Base-by-base conservation (phyloP, 805 yeast species). In the Suhomyces canberraensis region DNA sequence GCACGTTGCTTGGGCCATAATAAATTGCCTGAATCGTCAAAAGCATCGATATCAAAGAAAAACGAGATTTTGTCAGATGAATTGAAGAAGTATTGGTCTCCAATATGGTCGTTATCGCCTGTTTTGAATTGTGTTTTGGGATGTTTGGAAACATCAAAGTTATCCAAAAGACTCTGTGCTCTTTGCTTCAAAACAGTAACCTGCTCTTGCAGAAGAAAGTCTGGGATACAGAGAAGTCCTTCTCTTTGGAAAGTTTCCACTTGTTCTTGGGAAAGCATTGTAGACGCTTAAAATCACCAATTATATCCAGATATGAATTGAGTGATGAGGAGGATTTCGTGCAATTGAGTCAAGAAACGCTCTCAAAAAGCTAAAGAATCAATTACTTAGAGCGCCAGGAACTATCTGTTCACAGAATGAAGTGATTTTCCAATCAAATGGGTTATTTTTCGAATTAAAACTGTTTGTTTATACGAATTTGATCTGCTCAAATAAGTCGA, bases 51-150 rank as follows among this genome's bases (percentile, higher is more conserved):
- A 47, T 84, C 95, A 43, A 84, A 77, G 56, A 84, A 85, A 50
- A 62, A 85, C 2, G 77, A 69, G 4, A 85, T 66, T 42, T 84
- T 83, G 48, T 84, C 84, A 0, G 85, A 71, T 2, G 89, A 81
- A 16, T 75, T 69, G 19, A 85, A 57, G 53, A 84, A 84, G 54
- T 85, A 84, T 11, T 74, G 68, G 56, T 85, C 90, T 1, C 91
- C 90, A 29, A 84, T 71, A 52, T 84, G 90, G 27, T 73, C 71
- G 15, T 67, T 65, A 3, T 64, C 69, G 11, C 66, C 73, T 1
- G 93, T 84, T 25, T 79, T 76, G 66, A 84, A 84, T 52, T 72
- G 75, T 8, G 90, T 84, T 53, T 74, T 52, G 11, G 95, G 91
- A 48, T 85, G 93, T 6, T 59, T 60, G 2, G 60, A 46, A 6